phyloP scores from a whole-genome alignment of 2,329 filamentous ascomycete genomes.

The Alternaria alternata region DNA sequence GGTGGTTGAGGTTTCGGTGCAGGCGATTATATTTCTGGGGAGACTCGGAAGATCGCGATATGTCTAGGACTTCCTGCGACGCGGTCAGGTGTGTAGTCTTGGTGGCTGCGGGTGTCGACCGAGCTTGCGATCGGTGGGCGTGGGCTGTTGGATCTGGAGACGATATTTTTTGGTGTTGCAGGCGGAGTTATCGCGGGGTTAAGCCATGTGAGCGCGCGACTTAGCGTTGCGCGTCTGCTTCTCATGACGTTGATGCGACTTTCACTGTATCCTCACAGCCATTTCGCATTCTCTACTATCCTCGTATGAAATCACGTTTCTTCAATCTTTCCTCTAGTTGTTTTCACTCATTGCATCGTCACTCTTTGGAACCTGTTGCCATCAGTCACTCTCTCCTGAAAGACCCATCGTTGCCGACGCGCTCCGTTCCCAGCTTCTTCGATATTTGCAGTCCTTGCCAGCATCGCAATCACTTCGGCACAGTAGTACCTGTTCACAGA shows the following conservation, averaged over 20 bases:
- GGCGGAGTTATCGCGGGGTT: conserved; percentile 30
- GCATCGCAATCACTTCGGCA: background rate
- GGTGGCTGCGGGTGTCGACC: background rate
- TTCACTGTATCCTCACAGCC: background rate
- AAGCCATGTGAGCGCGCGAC: conserved; percentile 32
- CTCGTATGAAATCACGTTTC: background rate
- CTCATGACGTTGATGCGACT: conserved; percentile 9
- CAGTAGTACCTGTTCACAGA: background rate
- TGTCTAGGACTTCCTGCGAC: background rate
- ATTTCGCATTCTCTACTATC: background rate
- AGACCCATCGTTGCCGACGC: conserved; percentile 1
- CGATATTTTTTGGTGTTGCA: conserved; percentile 34
- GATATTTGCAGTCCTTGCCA: background rate
- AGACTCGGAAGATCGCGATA: background rate
- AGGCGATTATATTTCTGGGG: background rate
- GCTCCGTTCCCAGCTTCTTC: background rate
- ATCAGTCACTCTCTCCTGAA: conserved; percentile 3
- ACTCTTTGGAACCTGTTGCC: background rate
- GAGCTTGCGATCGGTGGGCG: conserved; percentile 11
- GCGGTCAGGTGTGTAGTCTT: background rate
- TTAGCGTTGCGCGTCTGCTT: conserved; percentile 14
- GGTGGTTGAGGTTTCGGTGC: background rate
- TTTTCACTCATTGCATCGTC: background rate
- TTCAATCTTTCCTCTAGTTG: background rate
- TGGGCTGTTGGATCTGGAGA: conserved; percentile 21